phyloP scores from a whole-genome alignment of 2,329 filamentous ascomycete species.

The Colletotrichum sp. region DNA sequence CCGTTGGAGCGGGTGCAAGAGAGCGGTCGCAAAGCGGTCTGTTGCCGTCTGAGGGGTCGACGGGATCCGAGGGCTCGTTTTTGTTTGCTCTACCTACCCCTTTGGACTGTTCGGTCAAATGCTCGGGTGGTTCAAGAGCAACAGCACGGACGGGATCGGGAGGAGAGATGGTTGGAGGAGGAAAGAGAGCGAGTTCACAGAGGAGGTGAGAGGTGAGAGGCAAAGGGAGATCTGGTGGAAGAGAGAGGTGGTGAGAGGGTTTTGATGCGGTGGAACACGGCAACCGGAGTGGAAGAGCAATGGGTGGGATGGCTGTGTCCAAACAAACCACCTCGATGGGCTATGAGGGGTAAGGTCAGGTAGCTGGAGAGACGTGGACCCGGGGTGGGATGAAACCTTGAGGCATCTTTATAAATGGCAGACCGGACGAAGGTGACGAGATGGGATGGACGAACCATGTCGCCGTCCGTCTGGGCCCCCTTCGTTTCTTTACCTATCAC shows the following conservation, averaged over 20 bases:
- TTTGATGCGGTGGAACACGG: constrained; percentile 7
- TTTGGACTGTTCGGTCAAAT: not conserved
- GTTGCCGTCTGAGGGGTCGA: not conserved
- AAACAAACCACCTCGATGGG: not conserved
- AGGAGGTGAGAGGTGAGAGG: not conserved
- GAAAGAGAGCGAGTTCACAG: not conserved
- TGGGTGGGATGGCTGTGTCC: not conserved
- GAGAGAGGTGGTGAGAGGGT: not conserved
- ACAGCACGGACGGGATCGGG: not conserved
- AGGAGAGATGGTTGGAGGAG: not conserved
- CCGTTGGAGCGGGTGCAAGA: not conserved
- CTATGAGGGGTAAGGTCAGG: not conserved
- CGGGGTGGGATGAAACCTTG: not conserved
- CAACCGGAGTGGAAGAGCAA: not conserved
- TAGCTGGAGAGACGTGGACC: not conserved
- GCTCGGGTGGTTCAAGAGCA: not conserved
- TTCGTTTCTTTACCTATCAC: not conserved
- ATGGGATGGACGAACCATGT: constrained; percentile 1
- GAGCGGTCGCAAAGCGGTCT: not conserved
- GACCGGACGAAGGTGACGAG: not conserved
- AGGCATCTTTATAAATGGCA: not conserved
- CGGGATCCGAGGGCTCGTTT: not conserved
- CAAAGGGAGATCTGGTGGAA: not conserved
- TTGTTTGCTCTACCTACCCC: not conserved
- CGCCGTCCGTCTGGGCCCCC: not conserved